These are phyloP conservation scores for Candida nitratophila DNA, from an alignment of 805 yeast species.

Conservation along the genomic window DNA sequence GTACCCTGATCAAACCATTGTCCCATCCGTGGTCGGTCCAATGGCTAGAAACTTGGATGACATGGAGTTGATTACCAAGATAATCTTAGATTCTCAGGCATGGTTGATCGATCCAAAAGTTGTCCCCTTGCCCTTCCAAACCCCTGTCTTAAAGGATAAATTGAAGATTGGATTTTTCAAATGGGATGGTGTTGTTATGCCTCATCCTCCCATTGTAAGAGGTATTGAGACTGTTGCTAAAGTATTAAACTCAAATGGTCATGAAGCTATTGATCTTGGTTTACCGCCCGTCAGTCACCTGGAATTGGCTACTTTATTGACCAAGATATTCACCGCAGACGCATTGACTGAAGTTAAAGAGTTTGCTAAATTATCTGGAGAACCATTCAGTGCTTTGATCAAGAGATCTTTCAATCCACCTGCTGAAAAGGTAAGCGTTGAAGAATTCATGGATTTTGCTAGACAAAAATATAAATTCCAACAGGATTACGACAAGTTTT, in stretches of 20 bases:
- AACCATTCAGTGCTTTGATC: conserved; percentile 16
- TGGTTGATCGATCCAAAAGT: conserved; percentile 41
- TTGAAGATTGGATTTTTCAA: conserved; percentile 39
- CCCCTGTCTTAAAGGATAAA: conserved; percentile 13
- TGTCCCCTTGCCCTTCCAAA: conserved; percentile 38
- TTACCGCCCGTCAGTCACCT: conserved; percentile 20
- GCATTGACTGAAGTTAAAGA: conserved; percentile 18
- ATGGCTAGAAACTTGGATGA: conserved; percentile 42
- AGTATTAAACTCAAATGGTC: conserved; percentile 28
- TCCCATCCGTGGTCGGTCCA: conserved; percentile 48
- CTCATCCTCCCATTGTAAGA: conserved; percentile 50
- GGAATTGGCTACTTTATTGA: conserved; percentile 18
- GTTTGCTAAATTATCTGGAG: conserved; percentile 21
- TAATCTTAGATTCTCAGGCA: conserved; percentile 23
- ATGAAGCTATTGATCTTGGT: conserved; percentile 34
- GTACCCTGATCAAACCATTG: conserved; percentile 41
- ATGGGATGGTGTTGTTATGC: conserved; percentile 39
- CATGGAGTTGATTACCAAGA: conserved; percentile 40
- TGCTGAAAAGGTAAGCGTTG: conserved; percentile 10
- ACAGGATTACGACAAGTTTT: conserved; percentile 30
- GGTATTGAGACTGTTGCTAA: conserved; percentile 28
- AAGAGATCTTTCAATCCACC: conserved; percentile 10
- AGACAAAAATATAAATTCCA: conserved; percentile 27
- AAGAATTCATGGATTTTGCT: conserved; percentile 9
- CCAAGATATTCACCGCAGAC: conserved; percentile 18